Base-by-base conservation (phyloP, 306 rosid genomes). In the Quillaja saponaria region DNA sequence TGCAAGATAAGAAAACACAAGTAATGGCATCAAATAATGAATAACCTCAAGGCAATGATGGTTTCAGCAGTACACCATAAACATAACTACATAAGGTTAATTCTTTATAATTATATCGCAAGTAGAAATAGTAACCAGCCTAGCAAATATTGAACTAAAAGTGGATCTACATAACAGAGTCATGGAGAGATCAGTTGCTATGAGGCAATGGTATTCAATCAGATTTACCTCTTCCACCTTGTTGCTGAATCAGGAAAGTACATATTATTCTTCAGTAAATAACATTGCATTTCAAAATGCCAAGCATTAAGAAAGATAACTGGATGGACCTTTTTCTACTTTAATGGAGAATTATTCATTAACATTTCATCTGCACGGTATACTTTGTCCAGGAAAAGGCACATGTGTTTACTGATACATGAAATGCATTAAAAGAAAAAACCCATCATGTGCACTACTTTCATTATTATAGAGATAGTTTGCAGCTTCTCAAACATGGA, bases 1-100 rank as follows among this genome's bases (percentile, higher is more conserved):
- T 33, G 66, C 56, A 63, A 41, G 47, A 31, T 20, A 59, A 54
- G 37, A 66, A 68, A 61, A 74, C 52, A 61, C 40, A 76, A 67
- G 61, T 49, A 45, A 61, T 12, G 40, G 11, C 53, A 55, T 66
- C 39, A 77, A 61, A 49, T 39, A 21, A 34, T 17, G 39, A 42
- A 47, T 41, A 28, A 50, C 20, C 37, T 16, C 10, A 15, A 50
- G 68, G 42, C 17, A 55, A 56, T 14, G 48, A 59, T 25, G 38
- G 72, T 49, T 68, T 48, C 70, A 76, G 49, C 64, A 16, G 42
- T 44, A 25, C n/a, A 3, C n/a, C 47, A 42, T 19, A 37, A 8
- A 10, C 34, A 48, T n/a, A n/a, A n/a, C n/a, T n/a, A n/a, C n/a
- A n/a, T 25, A 54, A 37, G 52, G 49, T 58, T 19, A 50, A 10